Evolutionary conservation across 768 basidiomycete species (phyloP), one percentile per base, ranked within the genome.

Genomic region (Panellus pusillus): DNA sequence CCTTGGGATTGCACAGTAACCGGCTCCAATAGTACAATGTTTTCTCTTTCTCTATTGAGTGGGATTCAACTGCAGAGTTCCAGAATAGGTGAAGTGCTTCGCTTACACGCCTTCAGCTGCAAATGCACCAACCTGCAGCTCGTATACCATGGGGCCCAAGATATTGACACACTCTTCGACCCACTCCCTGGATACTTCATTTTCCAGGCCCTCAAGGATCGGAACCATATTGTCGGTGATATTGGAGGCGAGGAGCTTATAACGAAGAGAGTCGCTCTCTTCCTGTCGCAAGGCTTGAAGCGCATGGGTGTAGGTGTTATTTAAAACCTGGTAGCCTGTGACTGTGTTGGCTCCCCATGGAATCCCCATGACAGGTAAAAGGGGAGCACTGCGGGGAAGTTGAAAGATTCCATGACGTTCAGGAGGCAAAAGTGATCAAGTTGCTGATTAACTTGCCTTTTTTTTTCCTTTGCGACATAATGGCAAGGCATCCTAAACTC

Each of bases 261-360:
- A 50, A 9, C 40, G 28, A 0, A 42, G 18, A 19, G 48, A 29
- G 20, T 50, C 48, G 17, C 39, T 31, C 4, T 32, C 29, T 17
- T 54, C 53, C n/a, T 48, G 41, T 1, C 19, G 53, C 1, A 54
- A 31, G n/a, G 35, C 27, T 24, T 43, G 36, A 9, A 54, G 41
- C 0, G 53, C 46, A 3, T 41, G 46, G 8, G 20, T 14, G n/a
- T 48, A 54, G 9, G 41, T 27, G 6, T 54, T 32, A 24, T 48
- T 24, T 1, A 54, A 35, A 9, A 46, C 14, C 28, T 53, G 37
- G 1, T 19, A 7, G 7, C 18, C 53, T 11, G 53, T 7, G 2
- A 43, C 9, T 11, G 47, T 40, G 29, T 54, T 54, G n/a, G 47
- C 42, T 5, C 9, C 7, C 53, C 53, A 54, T 6, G 53, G 41